Evolutionary conservation across 2,329 filamentous ascomycete genomes (phyloP).

Genomic region (Penicillium sp.): DNA sequence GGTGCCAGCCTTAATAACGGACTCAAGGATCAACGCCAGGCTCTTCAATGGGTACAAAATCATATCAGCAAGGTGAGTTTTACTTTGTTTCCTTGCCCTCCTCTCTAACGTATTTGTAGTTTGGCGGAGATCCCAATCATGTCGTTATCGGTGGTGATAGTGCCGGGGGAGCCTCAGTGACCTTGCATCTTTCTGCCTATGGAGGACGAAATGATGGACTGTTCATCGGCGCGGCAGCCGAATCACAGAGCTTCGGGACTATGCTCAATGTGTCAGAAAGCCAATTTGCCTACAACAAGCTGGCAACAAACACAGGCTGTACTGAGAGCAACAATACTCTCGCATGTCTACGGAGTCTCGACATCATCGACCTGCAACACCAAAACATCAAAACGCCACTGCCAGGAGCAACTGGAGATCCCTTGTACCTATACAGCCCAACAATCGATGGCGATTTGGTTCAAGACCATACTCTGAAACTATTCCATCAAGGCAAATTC

Average conservation of each 20-base stretch:
- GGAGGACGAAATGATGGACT: constrained; percentile 48
- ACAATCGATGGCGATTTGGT: constrained; percentile 53
- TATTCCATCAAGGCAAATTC: constrained; percentile 51
- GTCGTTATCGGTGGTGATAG: constrained; percentile 68
- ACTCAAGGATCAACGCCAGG: constrained; percentile 67
- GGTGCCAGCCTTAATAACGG: constrained; percentile 64
- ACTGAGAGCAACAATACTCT: constrained; percentile 41
- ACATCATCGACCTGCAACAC: constrained; percentile 44
- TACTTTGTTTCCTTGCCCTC: background rate
- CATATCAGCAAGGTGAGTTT: constrained; percentile 53
- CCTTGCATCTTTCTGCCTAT: constrained; percentile 59
- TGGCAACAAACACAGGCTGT: constrained; percentile 52
- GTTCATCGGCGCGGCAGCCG: constrained; percentile 54
- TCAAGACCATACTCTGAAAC: constrained; percentile 48
- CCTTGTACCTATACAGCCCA: constrained; percentile 53
- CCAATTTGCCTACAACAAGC: constrained; percentile 53
- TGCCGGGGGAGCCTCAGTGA: constrained; percentile 64
- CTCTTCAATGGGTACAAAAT: constrained; percentile 66
- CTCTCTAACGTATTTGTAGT: constrained; percentile 39
- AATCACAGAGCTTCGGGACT: constrained; percentile 54
- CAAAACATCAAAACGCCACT: constrained; percentile 48
- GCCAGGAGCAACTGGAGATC: constrained; percentile 43
- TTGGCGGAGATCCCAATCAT: constrained; percentile 67
- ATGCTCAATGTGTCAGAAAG: constrained; percentile 49
- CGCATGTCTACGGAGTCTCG: constrained; percentile 50